phyloP scores from a whole-genome alignment of 2,329 filamentous ascomycete genomes.

The Curvularia sp. region DNA sequence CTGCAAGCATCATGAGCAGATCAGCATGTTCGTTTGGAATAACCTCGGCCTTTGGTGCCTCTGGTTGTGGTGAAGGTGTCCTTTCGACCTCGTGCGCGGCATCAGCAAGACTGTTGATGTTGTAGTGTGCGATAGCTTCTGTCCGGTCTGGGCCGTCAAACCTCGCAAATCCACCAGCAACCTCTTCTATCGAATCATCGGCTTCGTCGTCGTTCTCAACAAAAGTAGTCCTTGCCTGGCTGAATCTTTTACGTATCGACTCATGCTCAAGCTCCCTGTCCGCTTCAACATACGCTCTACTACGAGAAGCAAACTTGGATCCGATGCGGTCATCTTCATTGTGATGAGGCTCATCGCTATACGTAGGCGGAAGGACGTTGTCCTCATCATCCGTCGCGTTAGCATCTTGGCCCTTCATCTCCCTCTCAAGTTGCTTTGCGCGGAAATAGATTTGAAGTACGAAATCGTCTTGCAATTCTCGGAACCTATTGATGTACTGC shows the following conservation, averaged over 20 bases:
- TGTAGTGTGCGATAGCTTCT: constrained; percentile 50
- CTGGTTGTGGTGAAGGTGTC: constrained; percentile 31
- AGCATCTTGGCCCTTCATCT: constrained; percentile 44
- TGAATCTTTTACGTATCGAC: constrained; percentile 34
- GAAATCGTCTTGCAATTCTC: constrained; percentile 44
- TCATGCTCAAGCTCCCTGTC: constrained; percentile 48
- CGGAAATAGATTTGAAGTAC: constrained; percentile 50
- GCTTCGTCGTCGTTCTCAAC: constrained; percentile 42
- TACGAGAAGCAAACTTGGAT: constrained; percentile 52
- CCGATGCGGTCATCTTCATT: constrained; percentile 38
- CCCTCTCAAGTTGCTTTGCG: constrained; percentile 49
- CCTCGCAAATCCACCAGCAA: constrained; percentile 49
- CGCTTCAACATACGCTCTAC: constrained; percentile 51
- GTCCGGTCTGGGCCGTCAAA: constrained; percentile 53
- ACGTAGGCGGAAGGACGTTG: constrained; percentile 45
- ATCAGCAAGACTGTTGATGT: constrained; percentile 46
- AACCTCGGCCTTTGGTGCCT: constrained; percentile 23
- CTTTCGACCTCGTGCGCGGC: constrained; percentile 48
- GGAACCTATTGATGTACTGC: constrained; percentile 48
- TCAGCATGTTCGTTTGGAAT: constrained; percentile 54
- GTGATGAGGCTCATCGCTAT: constrained; percentile 36
- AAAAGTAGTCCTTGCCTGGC: constrained; percentile 32
- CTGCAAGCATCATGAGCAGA: constrained; percentile 51
- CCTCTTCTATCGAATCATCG: constrained; percentile 41
- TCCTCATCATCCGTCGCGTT: constrained; percentile 54